These are phyloP conservation scores for Monilinia vaccinii-corymbosi DNA, from an alignment of 2,329 filamentous ascomycete species.

Conservation along the genomic window DNA sequence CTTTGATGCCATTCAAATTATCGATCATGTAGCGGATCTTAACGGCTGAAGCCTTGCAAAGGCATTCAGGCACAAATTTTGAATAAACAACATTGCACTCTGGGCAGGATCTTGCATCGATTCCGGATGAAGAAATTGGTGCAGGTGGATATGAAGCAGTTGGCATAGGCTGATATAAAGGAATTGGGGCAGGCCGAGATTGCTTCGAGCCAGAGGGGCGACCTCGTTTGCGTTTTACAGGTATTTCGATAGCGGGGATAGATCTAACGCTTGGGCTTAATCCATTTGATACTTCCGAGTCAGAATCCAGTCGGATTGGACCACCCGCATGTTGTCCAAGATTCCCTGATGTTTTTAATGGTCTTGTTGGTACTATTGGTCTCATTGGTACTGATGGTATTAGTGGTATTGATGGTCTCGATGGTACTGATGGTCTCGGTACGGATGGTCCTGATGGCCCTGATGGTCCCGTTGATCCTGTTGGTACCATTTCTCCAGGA, in stretches of 20 bases:
- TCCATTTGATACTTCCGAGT: background rate
- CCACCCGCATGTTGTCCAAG: background rate
- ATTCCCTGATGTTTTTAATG: background rate
- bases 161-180: background rate
- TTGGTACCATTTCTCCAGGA: background rate
- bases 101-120: background rate
- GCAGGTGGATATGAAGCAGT: background rate
- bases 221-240: background rate
- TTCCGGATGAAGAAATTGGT: no score
- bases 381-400: background rate
- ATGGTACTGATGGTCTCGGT: no score
- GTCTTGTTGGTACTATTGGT: background rate
- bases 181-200: background rate
- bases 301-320: background rate
- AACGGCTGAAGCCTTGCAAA: background rate
- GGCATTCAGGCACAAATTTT: background rate
- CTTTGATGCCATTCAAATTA: background rate
- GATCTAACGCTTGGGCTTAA: background rate
- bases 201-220: background rate
- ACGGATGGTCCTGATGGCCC: background rate
- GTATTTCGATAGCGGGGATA: background rate
- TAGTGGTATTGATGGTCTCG: no score
- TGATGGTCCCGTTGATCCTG: no score
- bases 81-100: background rate
- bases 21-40: conserved; percentile 1